Conservation (phyloP, 495 filamentous ascomycete species). For the Chaetomidium leptoderma region DNA sequence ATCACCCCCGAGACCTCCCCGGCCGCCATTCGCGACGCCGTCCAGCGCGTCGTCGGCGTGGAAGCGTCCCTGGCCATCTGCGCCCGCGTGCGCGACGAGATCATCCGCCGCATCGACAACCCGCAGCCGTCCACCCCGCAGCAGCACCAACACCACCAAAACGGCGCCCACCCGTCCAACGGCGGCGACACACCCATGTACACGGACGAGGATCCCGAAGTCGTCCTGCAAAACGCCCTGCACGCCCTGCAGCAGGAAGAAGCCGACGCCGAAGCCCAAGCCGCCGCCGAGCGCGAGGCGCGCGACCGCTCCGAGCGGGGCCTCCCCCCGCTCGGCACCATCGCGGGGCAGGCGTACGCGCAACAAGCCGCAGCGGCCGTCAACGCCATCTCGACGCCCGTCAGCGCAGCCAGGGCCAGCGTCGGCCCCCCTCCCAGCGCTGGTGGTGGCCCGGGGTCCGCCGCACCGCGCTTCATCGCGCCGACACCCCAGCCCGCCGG, state of each 20-base stretch:
- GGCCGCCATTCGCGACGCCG: constrained; percentile 43
- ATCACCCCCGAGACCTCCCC: constrained; percentile 45
- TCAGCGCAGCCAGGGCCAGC: constrained; percentile 5
- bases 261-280: constrained; percentile 46
- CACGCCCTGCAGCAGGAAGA: constrained; percentile 47
- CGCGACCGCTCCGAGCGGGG: constrained; percentile 43
- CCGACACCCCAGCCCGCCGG: constrained; percentile 16
- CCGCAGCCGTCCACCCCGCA: constrained; percentile 26
- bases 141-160: constrained; percentile 17
- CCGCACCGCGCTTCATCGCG: constrained; percentile 21
- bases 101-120: constrained; percentile 41
- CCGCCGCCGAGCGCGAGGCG: constrained; percentile 42
- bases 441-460: not conserved
- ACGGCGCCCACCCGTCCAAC: constrained; percentile 10
- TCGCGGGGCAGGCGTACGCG: constrained; percentile 32
- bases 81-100: constrained; percentile 48
- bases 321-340: constrained; percentile 33
- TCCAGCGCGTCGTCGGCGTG: constrained; percentile 45
- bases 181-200: constrained; percentile 25
- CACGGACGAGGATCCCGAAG: constrained; percentile 46
- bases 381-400: constrained; percentile 25
- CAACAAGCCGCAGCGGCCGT: constrained; percentile 32
- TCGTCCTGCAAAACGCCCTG: constrained; percentile 48
- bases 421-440: constrained; percentile 10
- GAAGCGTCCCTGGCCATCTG: constrained; percentile 45